These are phyloP conservation scores for Fraxinus anomala DNA, from an alignment of 257 asterid genomes.

Conservation along the genomic window DNA sequence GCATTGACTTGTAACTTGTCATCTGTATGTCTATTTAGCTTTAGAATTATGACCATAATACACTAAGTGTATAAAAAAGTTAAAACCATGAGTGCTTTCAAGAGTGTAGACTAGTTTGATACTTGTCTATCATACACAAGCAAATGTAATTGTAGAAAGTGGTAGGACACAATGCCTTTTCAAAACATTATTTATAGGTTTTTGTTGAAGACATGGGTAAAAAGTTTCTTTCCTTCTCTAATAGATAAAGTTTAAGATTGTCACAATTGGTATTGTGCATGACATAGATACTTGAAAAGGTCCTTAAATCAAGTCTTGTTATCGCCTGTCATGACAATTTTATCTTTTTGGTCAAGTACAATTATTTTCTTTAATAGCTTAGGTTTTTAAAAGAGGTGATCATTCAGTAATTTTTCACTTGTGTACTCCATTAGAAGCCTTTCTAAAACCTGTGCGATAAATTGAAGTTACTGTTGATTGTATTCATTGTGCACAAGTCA, in stretches of 20 bases:
- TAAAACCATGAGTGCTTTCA: slow-evolving; percentile 5
- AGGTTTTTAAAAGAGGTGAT: not conserved
- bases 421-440: not conserved
- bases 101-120: not conserved
- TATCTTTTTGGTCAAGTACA: not conserved
- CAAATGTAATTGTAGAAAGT: slow-evolving; percentile 9
- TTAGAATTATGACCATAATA: not conserved
- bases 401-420: not conserved
- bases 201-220: not conserved
- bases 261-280: not conserved
- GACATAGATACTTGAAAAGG: not conserved
- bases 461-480: not conserved
- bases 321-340: not conserved
- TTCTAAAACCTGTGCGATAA: not conserved
- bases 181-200: not conserved
- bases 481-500: not conserved
- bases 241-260: not conserved
- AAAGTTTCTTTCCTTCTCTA: not conserved
- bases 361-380: not conserved
- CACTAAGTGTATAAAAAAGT: not conserved
- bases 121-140: slow-evolving; percentile 8
- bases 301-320: not conserved
- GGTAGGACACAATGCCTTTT: slow-evolving; percentile 1
- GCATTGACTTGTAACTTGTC: slow-evolving; percentile 19
- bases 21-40: not conserved